These are phyloP conservation scores for Malus orientalis DNA, from an alignment of 306 rosid species.

Conservation along the genomic window DNA sequence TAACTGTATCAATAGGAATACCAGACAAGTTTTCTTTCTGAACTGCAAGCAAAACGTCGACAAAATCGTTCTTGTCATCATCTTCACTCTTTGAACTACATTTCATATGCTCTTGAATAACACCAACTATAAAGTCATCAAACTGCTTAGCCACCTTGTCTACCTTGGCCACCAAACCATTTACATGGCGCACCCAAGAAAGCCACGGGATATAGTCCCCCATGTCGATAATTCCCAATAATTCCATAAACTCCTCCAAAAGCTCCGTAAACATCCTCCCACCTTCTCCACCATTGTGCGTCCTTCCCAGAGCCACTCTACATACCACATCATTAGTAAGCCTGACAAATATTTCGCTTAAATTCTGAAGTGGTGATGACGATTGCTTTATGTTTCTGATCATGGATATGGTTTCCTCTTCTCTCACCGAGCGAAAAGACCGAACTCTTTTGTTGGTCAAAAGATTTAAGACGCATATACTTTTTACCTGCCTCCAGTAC, in stretches of 20 bases:
- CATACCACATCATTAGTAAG: neutral
- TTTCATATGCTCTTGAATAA: no score
- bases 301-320: neutral
- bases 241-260: accelerated
- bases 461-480: neutral
- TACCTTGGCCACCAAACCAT: no score
- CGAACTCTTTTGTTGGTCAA: neutral
- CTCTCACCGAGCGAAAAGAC: neutral
- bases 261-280: neutral
- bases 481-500: neutral
- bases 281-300: neutral
- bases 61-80: no score
- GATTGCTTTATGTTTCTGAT: neutral
- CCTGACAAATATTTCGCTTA: neutral
- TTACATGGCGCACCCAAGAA: no score
- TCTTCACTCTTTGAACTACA: no score
- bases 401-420: neutral
- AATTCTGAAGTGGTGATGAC: neutral
- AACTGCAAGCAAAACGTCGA: no score
- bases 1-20: no score
- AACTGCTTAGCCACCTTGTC: no score
- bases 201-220: no score
- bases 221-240: no score
- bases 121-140: no score
- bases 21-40: no score